Percentiles rank a stretch among this genome's conserved stretches.
Evolutionary conservation across 2,329 filamentous ascomycete genomes (phyloP).

Genomic region (Aureobasidium lini): DNA sequence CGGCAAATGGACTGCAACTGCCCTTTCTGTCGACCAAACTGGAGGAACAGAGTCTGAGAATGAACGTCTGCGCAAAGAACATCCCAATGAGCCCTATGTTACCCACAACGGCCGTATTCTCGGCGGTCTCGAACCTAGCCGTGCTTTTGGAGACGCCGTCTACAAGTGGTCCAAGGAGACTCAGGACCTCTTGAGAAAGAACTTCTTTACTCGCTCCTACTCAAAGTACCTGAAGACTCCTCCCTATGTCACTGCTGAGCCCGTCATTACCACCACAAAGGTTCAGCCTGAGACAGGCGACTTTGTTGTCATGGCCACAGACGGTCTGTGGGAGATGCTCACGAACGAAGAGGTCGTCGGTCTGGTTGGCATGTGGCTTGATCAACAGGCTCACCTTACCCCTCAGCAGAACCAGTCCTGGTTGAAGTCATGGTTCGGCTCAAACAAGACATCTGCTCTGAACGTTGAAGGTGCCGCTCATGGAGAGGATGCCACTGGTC

Average conservation of each 20-base stretch:
- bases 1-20: constrained; percentile 88
- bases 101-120: constrained; percentile 84
- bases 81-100: constrained; percentile 83
- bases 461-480: constrained; percentile 64
- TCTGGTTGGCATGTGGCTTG: constrained; percentile 93
- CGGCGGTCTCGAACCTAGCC: constrained; percentile 82
- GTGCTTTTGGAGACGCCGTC: constrained; percentile 90
- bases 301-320: constrained; percentile 92
- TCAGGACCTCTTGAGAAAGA: constrained; percentile 70
- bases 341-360: constrained; percentile 98
- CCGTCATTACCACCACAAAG: constrained; percentile 86
- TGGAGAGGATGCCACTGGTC: constrained; percentile 51
- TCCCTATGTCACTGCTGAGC: constrained; percentile 95
- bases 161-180: constrained; percentile 94
- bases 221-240: constrained; percentile 77
- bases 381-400: constrained; percentile 53
- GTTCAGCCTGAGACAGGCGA: constrained; percentile 84
- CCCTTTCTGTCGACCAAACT: constrained; percentile 89
- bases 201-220: constrained; percentile 80
- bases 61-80: constrained; percentile 71
- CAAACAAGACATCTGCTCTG: constrained; percentile 48
- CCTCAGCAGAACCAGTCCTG: constrained; percentile 46
- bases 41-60: constrained; percentile 81
- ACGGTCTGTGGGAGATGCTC: constrained; percentile 98
- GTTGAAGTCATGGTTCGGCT: constrained; percentile 62